A percentile compares a stretch with the other conserved stretches of the same genome.
Conservation (phyloP, 129 eudicot species). For the Helianthus tuberosus region DNA sequence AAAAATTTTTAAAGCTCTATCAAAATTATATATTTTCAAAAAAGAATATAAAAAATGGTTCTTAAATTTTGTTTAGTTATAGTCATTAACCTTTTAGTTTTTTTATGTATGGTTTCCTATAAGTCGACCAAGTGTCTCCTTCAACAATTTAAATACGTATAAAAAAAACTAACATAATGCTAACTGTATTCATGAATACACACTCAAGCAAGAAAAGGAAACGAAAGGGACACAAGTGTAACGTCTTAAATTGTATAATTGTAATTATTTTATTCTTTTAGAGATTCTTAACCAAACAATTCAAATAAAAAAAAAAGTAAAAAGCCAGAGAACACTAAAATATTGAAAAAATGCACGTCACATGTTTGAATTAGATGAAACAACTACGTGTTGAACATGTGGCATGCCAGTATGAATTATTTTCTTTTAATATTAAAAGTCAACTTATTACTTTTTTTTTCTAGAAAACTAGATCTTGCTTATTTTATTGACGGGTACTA, state of each 20-base stretch:
- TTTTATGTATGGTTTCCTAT: background rate
- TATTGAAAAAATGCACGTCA: slow-evolving; percentile 19
- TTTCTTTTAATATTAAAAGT: slow-evolving; percentile 20
- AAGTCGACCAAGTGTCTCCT: slow-evolving; percentile 11
- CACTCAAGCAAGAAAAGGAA: background rate
- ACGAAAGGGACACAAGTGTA: slow-evolving; percentile 14
- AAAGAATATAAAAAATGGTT: too few relatives aligned
- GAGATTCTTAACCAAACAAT: background rate
- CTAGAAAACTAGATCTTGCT: background rate
- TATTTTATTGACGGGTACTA: background rate
- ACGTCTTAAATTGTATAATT: slow-evolving; percentile 2
- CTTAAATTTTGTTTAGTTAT: too few relatives aligned
- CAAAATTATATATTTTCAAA: too few relatives aligned
- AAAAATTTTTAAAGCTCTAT: too few relatives aligned
- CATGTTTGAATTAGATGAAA: slow-evolving; percentile 28
- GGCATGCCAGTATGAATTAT: slow-evolving; percentile 22
- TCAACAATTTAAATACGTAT: background rate
- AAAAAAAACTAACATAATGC: slow-evolving; percentile 2
- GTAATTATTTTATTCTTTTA: background rate
- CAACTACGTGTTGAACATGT: slow-evolving; percentile 25
- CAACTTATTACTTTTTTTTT: slow-evolving; percentile 17
- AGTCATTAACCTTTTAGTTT: background rate
- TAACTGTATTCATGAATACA: slow-evolving; percentile 12
- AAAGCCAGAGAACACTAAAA: background rate
- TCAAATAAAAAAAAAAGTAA: background rate